Percentiles rank a stretch among this genome's conserved stretches.
Evolutionary conservation across 176 grass and related monocot genomes (phyloP).

Genomic region (Rhynchospora pubera): DNA sequence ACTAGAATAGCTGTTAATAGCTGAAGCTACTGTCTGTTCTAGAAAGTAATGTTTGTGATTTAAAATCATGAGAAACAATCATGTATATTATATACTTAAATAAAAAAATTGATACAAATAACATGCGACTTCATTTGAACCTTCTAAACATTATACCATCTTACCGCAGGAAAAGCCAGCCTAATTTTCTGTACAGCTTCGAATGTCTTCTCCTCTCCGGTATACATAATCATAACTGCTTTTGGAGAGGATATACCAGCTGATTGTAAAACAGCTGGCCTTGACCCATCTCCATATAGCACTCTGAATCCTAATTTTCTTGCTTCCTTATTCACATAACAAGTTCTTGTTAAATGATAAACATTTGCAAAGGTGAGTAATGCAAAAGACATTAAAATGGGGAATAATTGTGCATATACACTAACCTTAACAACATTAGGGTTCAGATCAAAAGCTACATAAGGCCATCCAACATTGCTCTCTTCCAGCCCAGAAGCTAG

Average conservation of each 20-base stretch:
- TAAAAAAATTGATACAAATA: neutral
- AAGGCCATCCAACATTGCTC: slow-evolving; percentile 58
- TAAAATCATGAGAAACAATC: neutral
- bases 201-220: slow-evolving; percentile 56
- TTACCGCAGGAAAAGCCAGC: slow-evolving; percentile 92
- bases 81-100: slow-evolving; percentile 2
- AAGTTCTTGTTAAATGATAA: neutral
- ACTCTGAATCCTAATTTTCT: slow-evolving; percentile 70
- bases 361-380: neutral
- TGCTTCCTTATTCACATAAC: slow-evolving; percentile 39
- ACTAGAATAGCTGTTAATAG: neutral
- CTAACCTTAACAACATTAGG: slow-evolving; percentile 86
- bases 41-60: neutral
- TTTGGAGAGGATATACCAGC: slow-evolving; percentile 93
- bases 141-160: neutral
- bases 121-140: neutral
- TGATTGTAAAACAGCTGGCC: slow-evolving; percentile 85
- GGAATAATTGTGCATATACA: neutral
- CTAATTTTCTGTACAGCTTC: slow-evolving; percentile 76
- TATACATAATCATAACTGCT: slow-evolving; percentile 97
- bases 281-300: slow-evolving; percentile 87
- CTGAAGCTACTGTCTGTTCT: neutral
- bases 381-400: neutral
- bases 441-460: slow-evolving; percentile 92
- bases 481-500: slow-evolving; percentile 60